These are phyloP conservation scores for Russula abietina DNA, from an alignment of 768 basidiomycete species.

Conservation along the genomic window DNA sequence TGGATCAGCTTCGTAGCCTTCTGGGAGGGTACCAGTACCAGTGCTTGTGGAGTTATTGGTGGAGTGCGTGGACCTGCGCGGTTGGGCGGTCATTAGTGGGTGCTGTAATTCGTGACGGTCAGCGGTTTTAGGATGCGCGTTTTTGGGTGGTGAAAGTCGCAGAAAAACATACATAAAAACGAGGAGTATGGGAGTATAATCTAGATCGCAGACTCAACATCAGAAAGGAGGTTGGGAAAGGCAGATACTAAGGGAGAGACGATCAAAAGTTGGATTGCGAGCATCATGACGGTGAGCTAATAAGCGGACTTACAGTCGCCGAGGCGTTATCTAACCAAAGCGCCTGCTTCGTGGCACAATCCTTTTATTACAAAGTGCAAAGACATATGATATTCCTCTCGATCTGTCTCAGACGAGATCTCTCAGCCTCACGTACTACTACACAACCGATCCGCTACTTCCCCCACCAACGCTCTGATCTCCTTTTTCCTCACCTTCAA, in stretches of 20 bases:
- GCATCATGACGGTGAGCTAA: too few relatives aligned
- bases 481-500: slow-evolving; percentile 59
- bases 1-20: slow-evolving; percentile 49
- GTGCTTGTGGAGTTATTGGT: not conserved
- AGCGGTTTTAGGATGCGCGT: not conserved
- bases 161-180: slow-evolving; percentile 10
- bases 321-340: too few relatives aligned
- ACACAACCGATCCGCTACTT: slow-evolving; percentile 48
- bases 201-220: slow-evolving; percentile 9
- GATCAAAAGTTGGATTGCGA: too few relatives aligned
- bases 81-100: not conserved
- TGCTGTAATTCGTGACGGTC: not conserved
- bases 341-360: too few relatives aligned
- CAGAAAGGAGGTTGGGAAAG: not conserved
- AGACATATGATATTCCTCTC: not conserved
- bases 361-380: not conserved
- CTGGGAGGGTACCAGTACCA: slow-evolving; percentile 28
- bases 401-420: not conserved
- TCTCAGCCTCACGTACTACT: not conserved
- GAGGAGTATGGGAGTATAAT: not conserved
- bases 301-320: too few relatives aligned
- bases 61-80: not conserved
- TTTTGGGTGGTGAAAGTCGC: not conserved
- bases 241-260: too few relatives aligned
- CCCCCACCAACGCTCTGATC: slow-evolving; percentile 55